Evolutionary conservation across 176 grass and related monocot species (phyloP), one percentile per base, ranked within the genome.

Genomic region (Stipa capillata): DNA sequence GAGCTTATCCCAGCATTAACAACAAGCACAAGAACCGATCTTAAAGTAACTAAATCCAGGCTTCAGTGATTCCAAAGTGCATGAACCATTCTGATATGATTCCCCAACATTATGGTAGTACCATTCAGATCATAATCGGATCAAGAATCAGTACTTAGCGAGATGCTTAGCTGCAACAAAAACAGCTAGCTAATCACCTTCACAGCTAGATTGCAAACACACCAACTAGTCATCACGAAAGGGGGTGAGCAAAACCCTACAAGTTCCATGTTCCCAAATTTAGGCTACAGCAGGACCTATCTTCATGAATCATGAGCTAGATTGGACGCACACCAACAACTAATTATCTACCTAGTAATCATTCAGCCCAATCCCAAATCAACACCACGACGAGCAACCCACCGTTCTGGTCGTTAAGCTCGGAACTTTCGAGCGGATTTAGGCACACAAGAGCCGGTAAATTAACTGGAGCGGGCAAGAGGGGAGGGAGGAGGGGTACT

Each of bases 401-500:
- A n/a, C n/a, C n/a, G n/a, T n/a, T n/a, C n/a, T n/a, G n/a, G n/a
- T 52, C 20, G 20, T 17, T 20, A 2, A 52, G 20, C 49, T 52
- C 17, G 2, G 5, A 56, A 42, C 7, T 16, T 48, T 10, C 3
- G 21, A 20, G 25, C 24, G 7, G 16, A 36, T 18, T n/a, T 31
- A 14, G 25, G n/a, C n/a, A n/a, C n/a, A 20, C 60, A 57, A 0
- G 10, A 5, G 12, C 5, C 8, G 56, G 2, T 3, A 39, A 82
- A 62, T 15, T 35, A 45, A 71, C 28, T 42, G 81, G 11, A 32
- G 4, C 28, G 25, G 18, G 12, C 15, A 6, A 5, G 47, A 24
- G 17, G 20, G 54, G 10, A 57, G 9, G 7, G 1, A 51, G 49
- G 16, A 7, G 18, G 7, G 51, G 69, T 85, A 97, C 94, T 87